Conservation (phyloP, 2,329 filamentous ascomycete genomes). For the Microdochium bolleyi region DNA sequence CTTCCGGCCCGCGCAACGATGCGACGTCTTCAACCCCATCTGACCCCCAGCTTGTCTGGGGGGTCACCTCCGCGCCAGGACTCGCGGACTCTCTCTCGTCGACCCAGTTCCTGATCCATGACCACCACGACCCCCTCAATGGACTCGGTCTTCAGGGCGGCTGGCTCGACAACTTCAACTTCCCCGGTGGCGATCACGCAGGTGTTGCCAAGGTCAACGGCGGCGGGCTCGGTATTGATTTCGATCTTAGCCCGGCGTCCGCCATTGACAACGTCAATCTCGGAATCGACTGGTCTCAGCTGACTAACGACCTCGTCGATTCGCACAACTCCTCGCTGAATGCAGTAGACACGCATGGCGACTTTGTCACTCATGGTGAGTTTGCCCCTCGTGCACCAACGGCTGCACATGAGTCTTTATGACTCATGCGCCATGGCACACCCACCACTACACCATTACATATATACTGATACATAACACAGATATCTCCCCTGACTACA, state of each 20-base stretch:
- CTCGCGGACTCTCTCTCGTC: background rate
- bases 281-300: background rate
- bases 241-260: background rate
- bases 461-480: background rate
- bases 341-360: background rate
- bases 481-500: background rate
- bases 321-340: background rate
- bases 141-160: background rate
- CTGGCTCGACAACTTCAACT: background rate
- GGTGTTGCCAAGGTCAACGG: background rate
- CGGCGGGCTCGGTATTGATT: background rate
- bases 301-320: background rate
- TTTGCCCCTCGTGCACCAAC: background rate
- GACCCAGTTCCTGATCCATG: background rate
- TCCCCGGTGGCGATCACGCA: background rate
- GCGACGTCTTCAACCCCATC: background rate
- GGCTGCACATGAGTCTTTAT: background rate
- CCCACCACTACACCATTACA: background rate
- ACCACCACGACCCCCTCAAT: background rate
- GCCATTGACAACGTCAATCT: background rate
- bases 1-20: background rate
- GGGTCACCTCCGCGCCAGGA: background rate
- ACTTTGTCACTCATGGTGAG: background rate
- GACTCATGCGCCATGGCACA: background rate
- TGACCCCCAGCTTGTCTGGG: constrained; percentile 1